These are phyloP conservation scores for Pelargonium cotyledonis DNA, from an alignment of 441 rosid species.

Conservation along the genomic window DNA sequence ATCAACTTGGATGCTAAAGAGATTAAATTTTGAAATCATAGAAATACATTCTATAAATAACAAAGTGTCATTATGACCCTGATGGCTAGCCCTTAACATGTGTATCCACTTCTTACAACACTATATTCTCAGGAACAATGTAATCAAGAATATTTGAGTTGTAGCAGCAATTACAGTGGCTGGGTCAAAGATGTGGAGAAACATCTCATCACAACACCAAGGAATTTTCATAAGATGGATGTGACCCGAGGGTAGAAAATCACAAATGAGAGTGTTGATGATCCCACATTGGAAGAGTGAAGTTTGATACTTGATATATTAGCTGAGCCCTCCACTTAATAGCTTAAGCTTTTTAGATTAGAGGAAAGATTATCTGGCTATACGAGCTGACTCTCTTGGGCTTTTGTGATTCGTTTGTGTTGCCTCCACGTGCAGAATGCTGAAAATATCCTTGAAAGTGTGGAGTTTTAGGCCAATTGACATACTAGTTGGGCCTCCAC, in stretches of 20 bases:
- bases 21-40: background rate
- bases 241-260: conserved; percentile 3
- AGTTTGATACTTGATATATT: too few species aligned
- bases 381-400: too few species aligned
- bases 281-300: too few species aligned
- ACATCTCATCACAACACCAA: background rate
- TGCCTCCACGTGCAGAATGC: too few species aligned
- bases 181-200: background rate
- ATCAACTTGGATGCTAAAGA: background rate
- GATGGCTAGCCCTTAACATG: background rate
- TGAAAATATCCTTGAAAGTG: too few species aligned
- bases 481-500: too few species aligned
- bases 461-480: too few species aligned
- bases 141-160: background rate
- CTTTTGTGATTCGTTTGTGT: too few species aligned
- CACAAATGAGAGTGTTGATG: background rate
- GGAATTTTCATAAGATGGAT: background rate
- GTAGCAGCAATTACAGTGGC: background rate
- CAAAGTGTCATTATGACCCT: background rate
- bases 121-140: background rate
- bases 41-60: background rate
- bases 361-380: too few species aligned
- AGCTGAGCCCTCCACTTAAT: too few species aligned
- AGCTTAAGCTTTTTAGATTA: too few species aligned
- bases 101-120: background rate